A percentile compares a stretch with the other conserved stretches of the same genome.
phyloP scores from a whole-genome alignment of 257 asterid genomes.

The Paulownia fortunei region DNA sequence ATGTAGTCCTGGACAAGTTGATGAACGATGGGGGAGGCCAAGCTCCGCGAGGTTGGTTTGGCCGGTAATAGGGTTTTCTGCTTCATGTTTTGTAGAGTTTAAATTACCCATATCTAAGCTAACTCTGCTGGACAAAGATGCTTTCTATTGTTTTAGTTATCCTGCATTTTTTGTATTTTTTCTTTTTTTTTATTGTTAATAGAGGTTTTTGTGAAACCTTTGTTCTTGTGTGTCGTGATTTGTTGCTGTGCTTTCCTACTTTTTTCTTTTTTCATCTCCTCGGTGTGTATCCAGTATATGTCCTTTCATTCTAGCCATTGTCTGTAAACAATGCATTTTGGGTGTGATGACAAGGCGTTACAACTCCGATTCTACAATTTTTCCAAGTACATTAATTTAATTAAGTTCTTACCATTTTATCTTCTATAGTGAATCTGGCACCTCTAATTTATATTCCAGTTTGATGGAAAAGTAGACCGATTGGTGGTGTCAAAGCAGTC shows the following conservation, averaged over 20 bases:
- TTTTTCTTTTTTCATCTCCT: background rate
- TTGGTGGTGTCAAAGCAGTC: background rate
- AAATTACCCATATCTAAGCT: slow-evolving; percentile 14
- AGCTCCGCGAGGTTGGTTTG: slow-evolving; percentile 77
- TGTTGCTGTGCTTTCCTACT: background rate
- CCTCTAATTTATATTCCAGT: background rate
- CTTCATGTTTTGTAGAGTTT: slow-evolving; percentile 47
- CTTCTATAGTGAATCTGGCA: background rate
- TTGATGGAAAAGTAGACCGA: background rate
- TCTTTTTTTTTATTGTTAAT: slow-evolving; percentile 29
- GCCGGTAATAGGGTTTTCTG: slow-evolving; percentile 48
- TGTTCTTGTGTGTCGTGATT: slow-evolving; percentile 36
- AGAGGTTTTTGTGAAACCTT: slow-evolving; percentile 26
- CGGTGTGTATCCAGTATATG: background rate
- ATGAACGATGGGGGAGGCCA: slow-evolving; percentile 87
- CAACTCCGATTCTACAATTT: background rate
- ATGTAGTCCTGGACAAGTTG: slow-evolving; percentile 89
- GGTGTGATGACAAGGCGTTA: background rate
- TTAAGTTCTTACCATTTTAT: background rate
- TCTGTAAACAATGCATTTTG: background rate
- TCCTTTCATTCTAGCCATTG: background rate
- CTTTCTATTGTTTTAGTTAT: slow-evolving; percentile 18
- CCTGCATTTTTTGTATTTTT: slow-evolving; percentile 30
- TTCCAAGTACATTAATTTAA: background rate
- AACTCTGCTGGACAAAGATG: slow-evolving; percentile 28